phyloP scores from a whole-genome alignment of 192 early-diverging fungal species.

The Allomyces macrogynus region DNA sequence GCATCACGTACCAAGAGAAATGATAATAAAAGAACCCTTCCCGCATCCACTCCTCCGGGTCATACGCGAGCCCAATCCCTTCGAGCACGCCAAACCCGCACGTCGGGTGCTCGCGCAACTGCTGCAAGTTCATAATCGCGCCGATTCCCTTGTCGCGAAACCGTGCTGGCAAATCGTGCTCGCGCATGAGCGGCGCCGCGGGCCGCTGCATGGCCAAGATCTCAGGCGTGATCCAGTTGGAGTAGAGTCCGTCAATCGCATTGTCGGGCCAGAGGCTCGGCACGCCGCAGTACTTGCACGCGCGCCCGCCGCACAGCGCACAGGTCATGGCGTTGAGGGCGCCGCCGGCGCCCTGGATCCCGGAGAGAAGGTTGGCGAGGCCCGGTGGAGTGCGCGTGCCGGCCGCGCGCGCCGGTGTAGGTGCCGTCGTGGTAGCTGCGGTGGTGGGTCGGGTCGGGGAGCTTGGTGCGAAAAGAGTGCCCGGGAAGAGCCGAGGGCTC shows the following conservation, averaged over 20 bases:
- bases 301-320: not conserved
- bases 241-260: constrained; percentile 22
- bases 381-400: too few relatives aligned
- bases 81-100: constrained; percentile 21
- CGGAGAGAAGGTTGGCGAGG: too few relatives aligned
- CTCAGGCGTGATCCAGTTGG: constrained; percentile 17
- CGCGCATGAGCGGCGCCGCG: constrained; percentile 15
- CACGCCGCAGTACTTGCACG: not conserved
- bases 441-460: too few relatives aligned
- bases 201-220: constrained; percentile 27
- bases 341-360: not conserved
- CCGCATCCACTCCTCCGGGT: constrained; percentile 21
- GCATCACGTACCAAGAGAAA: not conserved
- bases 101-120: constrained; percentile 16
- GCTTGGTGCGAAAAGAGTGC: too few relatives aligned
- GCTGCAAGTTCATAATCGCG: constrained; percentile 22
- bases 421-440: too few relatives aligned
- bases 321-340: not conserved
- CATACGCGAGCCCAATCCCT: constrained; percentile 17
- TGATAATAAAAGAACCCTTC: constrained; percentile 19
- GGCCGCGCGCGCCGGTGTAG: too few relatives aligned
- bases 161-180: constrained; percentile 7
- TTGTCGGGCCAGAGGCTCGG: constrained; percentile 3
- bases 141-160: constrained; percentile 10
- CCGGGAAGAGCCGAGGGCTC: too few relatives aligned